Evolutionary conservation across 192 early-diverging fungal genomes (phyloP).

Genomic region (Coemansia sp.): DNA sequence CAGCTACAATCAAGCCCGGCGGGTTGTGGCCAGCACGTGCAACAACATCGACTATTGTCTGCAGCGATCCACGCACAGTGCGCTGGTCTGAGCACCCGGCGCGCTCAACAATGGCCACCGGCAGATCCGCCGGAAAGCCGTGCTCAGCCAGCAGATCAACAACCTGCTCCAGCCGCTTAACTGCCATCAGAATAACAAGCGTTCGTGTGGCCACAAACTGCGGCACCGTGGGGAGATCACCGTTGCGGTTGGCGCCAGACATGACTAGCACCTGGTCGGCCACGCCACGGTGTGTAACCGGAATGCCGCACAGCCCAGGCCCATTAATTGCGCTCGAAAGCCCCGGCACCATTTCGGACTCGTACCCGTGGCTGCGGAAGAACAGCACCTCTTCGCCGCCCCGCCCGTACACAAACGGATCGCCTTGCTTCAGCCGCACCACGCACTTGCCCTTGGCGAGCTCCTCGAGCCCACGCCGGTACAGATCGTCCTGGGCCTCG

Average conservation of each 20-base stretch:
- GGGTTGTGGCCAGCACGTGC: constrained; percentile 63
- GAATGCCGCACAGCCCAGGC: constrained; percentile 71
- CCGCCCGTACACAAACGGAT: constrained; percentile 90
- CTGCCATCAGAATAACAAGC: constrained; percentile 81
- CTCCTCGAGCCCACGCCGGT: constrained; percentile 72
- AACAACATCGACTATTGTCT: constrained; percentile 63
- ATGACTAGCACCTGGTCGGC: constrained; percentile 84
- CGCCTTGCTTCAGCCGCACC: constrained; percentile 88
- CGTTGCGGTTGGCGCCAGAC: constrained; percentile 76
- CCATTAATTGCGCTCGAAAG: constrained; percentile 77
- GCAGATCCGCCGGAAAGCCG: constrained; percentile 66
- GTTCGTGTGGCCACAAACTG: constrained; percentile 66
- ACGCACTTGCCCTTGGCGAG: constrained; percentile 66
- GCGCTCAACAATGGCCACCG: constrained; percentile 82
- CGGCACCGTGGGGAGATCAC: constrained; percentile 76
- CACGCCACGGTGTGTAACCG: constrained; percentile 84
- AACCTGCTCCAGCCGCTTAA: constrained; percentile 68
- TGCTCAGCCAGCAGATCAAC: constrained; percentile 60
- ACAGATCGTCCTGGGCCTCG: constrained; percentile 73
- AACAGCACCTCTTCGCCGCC: constrained; percentile 85
- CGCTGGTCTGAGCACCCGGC: constrained; percentile 75
- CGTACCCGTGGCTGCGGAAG: constrained; percentile 70
- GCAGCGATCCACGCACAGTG: constrained; percentile 65
- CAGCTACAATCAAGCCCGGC: constrained; percentile 81
- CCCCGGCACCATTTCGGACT: constrained; percentile 73